Percentiles rank a stretch among this genome's conserved stretches.
Conservation (phyloP, 805 yeast genomes). For the Maudiozyma bulderi region DNA sequence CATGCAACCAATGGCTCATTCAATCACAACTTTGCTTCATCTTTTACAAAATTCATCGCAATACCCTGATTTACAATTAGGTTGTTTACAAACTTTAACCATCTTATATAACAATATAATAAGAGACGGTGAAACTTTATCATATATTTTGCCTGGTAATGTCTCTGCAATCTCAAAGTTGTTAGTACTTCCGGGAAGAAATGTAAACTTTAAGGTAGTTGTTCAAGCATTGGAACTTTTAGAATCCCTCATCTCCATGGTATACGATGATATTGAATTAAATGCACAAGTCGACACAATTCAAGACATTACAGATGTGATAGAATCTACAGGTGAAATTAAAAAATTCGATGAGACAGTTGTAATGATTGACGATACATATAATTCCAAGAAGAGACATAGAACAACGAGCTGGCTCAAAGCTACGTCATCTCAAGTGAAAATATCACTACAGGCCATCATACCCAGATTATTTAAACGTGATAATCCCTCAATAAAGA, state of each 20-base stretch:
- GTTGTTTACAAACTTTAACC: constrained; percentile 29
- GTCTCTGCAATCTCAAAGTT: constrained; percentile 38
- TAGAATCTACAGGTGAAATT: neutral
- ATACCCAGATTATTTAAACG: constrained; percentile 20
- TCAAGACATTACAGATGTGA: neutral
- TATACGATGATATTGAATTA: constrained; percentile 37
- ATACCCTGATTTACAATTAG: constrained; percentile 26
- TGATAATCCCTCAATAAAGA: constrained; percentile 12
- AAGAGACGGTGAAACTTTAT: constrained; percentile 39
- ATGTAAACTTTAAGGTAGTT: constrained; percentile 32
- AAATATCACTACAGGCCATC: constrained; percentile 35
- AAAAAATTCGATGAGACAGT: neutral
- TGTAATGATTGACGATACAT: neutral
- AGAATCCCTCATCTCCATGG: constrained; percentile 23
- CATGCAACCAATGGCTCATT: constrained; percentile 38
- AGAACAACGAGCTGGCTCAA: constrained; percentile 47
- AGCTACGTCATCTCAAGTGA: constrained; percentile 43
- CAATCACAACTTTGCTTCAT: constrained; percentile 36
- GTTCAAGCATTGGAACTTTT: constrained; percentile 27
- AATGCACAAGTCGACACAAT: constrained; percentile 8
- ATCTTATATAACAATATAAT: constrained; percentile 29
- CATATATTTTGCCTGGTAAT: constrained; percentile 43
- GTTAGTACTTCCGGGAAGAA: constrained; percentile 24
- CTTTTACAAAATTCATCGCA: constrained; percentile 20
- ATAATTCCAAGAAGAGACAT: constrained; percentile 11